A percentile compares a stretch with the other conserved stretches of the same genome.
Evolutionary conservation across 257 asterid species (phyloP).

Genomic region (Mitragyna speciosa): DNA sequence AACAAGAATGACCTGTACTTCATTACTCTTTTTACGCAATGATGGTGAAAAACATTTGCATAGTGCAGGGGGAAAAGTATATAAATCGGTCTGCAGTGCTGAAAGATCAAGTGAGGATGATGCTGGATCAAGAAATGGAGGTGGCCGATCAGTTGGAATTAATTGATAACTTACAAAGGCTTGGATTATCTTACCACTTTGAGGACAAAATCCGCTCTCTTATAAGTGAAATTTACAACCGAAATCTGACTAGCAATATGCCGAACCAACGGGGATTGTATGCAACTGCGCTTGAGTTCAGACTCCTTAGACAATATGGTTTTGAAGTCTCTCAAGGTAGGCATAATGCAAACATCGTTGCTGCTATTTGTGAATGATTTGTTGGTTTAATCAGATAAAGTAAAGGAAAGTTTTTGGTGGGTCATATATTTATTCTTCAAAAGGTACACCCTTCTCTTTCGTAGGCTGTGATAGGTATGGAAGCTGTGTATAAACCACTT

Average conservation of each 20-base stretch:
- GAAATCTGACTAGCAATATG: not conserved
- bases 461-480: not conserved
- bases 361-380: no score
- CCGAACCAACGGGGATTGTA: conserved; percentile 1
- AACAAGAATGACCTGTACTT: no score
- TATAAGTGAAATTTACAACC: not conserved
- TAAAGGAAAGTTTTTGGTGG: no score
- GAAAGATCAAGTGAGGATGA: conserved; percentile 4
- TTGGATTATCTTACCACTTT: conserved; percentile 10
- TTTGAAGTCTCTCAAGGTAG: conserved; percentile 15
- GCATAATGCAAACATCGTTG: no score
- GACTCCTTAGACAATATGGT: conserved; percentile 21
- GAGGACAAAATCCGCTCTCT: conserved; percentile 10
- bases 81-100: not conserved
- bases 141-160: not conserved
- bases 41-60: not conserved
- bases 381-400: no score
- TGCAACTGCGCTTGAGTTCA: conserved; percentile 17
- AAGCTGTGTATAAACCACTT: no score
- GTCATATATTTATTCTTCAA: no score
- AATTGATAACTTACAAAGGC: conserved; percentile 19
- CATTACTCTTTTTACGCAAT: no score
- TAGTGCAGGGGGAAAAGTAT: not conserved
- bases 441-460: no score
- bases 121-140: not conserved